A percentile compares a stretch with the other conserved stretches of the same genome.
These are phyloP conservation scores for Neospermospora avenae DNA, from an alignment of 2,329 filamentous ascomycete species.

Conservation along the genomic window DNA sequence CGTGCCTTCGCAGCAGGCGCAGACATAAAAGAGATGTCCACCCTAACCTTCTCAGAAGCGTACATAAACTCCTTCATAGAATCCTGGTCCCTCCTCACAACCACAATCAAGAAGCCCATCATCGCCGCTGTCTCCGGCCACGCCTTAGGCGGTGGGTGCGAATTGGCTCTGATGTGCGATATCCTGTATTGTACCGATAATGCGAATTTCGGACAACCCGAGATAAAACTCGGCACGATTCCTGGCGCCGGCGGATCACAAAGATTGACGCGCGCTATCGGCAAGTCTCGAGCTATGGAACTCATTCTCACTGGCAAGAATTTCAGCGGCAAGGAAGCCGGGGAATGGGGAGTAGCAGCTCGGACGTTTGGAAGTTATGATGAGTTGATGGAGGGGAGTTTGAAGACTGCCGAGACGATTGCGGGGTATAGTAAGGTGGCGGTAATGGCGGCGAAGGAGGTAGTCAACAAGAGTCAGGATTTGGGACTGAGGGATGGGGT, in stretches of 20 bases:
- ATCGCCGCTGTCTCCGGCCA: slow-evolving; percentile 94
- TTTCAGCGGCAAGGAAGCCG: slow-evolving; percentile 81
- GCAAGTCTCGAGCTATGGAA: slow-evolving; percentile 88
- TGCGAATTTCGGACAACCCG: slow-evolving; percentile 93
- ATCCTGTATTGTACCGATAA: slow-evolving; percentile 83
- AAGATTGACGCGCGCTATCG: slow-evolving; percentile 76
- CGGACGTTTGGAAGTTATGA: slow-evolving; percentile 77
- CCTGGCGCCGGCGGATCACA: slow-evolving; percentile 92
- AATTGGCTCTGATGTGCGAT: slow-evolving; percentile 97
- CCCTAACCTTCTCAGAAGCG: slow-evolving; percentile 81
- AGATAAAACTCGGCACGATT: slow-evolving; percentile 92
- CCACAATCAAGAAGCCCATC: slow-evolving; percentile 84
- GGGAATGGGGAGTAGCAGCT: slow-evolving; percentile 86
- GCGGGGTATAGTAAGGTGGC: slow-evolving; percentile 84
- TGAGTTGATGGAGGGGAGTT: slow-evolving; percentile 73
- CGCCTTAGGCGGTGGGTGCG: slow-evolving; percentile 91
- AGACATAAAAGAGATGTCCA: slow-evolving; percentile 99
- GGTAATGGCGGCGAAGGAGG: slow-evolving; percentile 88
- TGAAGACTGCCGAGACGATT: slow-evolving; percentile 86
- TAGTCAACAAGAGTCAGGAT: slow-evolving; percentile 99
- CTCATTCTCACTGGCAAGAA: slow-evolving; percentile 81
- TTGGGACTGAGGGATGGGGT: slow-evolving; percentile 82
- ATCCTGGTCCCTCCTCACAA: slow-evolving; percentile 84
- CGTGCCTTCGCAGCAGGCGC: slow-evolving; percentile 93
- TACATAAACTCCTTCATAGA: slow-evolving; percentile 94